Conservation (phyloP, 306 rosid genomes). For the Spatholobus suberectus region DNA sequence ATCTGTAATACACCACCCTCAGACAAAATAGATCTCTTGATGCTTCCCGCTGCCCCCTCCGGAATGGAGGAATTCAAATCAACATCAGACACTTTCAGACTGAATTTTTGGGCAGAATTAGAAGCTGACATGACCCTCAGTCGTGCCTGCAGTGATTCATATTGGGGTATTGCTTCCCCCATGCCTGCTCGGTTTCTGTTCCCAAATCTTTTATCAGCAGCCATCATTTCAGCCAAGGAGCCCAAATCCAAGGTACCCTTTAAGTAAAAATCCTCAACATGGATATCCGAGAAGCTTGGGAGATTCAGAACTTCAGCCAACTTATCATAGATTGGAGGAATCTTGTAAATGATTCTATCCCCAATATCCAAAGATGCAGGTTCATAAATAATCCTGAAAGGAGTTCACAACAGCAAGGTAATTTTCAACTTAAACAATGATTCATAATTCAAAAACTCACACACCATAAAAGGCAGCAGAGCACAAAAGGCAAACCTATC, state of each 20-base stretch:
- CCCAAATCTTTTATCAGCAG: slow-evolving; percentile 72
- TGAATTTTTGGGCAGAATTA: slow-evolving; percentile 69
- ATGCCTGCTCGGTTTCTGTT: slow-evolving; percentile 72
- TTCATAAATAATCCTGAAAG: slow-evolving; percentile 77
- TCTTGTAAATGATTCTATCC: slow-evolving; percentile 82
- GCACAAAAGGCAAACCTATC: slow-evolving; percentile 65
- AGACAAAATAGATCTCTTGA: slow-evolving; percentile 87
- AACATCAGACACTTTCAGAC: slow-evolving; percentile 76
- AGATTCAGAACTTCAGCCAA: slow-evolving; percentile 66
- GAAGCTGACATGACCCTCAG: slow-evolving; percentile 68
- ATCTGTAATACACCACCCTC: slow-evolving; percentile 95
- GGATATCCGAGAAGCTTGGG: slow-evolving; percentile 88
- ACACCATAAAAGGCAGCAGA: slow-evolving; percentile 37
- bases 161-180: slow-evolving; percentile 79
- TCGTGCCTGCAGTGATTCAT: slow-evolving; percentile 89
- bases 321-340: slow-evolving; percentile 93
- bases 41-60: slow-evolving; percentile 98
- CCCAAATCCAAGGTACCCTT: slow-evolving; percentile 97
- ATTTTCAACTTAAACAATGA: neutral
- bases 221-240: slow-evolving; percentile 92
- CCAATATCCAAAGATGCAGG: slow-evolving; percentile 90
- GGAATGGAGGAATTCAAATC: slow-evolving; percentile 83
- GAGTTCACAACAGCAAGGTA: slow-evolving; percentile 32
- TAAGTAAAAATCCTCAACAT: slow-evolving; percentile 83
- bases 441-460: neutral